phyloP scores from a whole-genome alignment of 805 yeast genomes.

The Brettanomyces naardenensis region DNA sequence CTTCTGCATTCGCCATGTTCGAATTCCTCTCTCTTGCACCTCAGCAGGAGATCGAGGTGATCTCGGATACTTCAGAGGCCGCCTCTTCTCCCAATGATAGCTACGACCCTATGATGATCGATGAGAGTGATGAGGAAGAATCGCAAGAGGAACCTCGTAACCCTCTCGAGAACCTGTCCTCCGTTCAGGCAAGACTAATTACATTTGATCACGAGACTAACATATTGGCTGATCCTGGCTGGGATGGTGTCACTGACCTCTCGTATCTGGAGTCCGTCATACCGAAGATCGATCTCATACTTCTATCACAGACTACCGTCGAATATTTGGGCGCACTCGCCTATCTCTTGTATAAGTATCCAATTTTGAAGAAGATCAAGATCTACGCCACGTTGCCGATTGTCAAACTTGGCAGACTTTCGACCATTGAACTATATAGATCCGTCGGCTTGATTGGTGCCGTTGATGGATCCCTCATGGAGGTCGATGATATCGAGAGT shows the following conservation, averaged over 20 bases:
- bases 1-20: too few species aligned
- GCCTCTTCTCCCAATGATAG: conserved; percentile 1
- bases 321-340: conserved; percentile 77
- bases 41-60: conserved; percentile 3
- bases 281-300: conserved; percentile 50
- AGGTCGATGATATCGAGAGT: conserved; percentile 67
- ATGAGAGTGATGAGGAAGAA: conserved; percentile 6
- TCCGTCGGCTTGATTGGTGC: conserved; percentile 74
- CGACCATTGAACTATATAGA: conserved; percentile 79
- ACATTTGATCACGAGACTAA: conserved; percentile 48
- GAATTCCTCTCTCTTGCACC: conserved; percentile 18
- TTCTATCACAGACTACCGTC: conserved; percentile 82
- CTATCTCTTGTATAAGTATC: conserved; percentile 49
- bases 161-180: conserved; percentile 7
- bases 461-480: conserved; percentile 44
- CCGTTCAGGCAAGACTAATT: conserved; percentile 31
- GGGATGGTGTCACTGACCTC: conserved; percentile 49
- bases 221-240: conserved; percentile 65
- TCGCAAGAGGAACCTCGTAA: conserved; percentile 10
- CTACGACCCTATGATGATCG: conserved; percentile 5
- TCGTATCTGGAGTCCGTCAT: conserved; percentile 35
- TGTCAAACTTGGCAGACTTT: conserved; percentile 72
- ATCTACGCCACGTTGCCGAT: conserved; percentile 90
- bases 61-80: background rate
- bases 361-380: conserved; percentile 56